Evolutionary conservation across 495 filamentous ascomycete genomes (phyloP).

Genomic region (Penicillium lividum): DNA sequence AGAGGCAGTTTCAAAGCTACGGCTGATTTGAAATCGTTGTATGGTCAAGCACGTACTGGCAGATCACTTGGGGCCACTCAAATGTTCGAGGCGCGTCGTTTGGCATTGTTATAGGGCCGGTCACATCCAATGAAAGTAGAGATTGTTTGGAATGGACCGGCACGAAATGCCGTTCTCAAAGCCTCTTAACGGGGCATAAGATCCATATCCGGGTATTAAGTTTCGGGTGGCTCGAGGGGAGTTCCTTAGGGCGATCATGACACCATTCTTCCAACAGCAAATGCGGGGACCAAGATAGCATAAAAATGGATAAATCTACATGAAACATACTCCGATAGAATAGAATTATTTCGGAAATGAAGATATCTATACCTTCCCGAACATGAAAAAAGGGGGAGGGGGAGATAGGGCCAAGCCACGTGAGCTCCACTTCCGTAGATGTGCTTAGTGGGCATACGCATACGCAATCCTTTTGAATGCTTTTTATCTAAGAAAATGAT

Average conservation of each 20-base stretch:
- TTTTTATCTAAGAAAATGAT: background rate
- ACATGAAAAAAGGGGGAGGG: background rate
- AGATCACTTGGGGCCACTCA: background rate
- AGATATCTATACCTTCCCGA: background rate
- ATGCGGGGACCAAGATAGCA: background rate
- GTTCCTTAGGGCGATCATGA: background rate
- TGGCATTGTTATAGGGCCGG: background rate
- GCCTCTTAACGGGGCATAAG: background rate
- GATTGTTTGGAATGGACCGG: background rate
- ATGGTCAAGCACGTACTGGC: background rate
- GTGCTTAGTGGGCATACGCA: conserved; percentile 16
- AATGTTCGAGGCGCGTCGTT: background rate
- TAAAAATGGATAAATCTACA: background rate
- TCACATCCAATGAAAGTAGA: background rate
- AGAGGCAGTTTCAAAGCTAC: background rate
- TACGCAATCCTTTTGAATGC: conserved; percentile 16
- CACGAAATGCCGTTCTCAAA: background rate
- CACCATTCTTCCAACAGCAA: background rate
- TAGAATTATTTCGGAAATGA: background rate
- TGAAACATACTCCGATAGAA: background rate
- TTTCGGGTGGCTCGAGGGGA: background rate
- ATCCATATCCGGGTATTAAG: background rate
- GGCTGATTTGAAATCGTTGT: background rate
- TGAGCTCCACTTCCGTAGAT: conserved; percentile 22
- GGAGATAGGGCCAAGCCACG: conserved; percentile 13